These are phyloP conservation scores for Wickerhamiella slavikovae DNA, from an alignment of 805 yeast genomes.

Conservation along the genomic window DNA sequence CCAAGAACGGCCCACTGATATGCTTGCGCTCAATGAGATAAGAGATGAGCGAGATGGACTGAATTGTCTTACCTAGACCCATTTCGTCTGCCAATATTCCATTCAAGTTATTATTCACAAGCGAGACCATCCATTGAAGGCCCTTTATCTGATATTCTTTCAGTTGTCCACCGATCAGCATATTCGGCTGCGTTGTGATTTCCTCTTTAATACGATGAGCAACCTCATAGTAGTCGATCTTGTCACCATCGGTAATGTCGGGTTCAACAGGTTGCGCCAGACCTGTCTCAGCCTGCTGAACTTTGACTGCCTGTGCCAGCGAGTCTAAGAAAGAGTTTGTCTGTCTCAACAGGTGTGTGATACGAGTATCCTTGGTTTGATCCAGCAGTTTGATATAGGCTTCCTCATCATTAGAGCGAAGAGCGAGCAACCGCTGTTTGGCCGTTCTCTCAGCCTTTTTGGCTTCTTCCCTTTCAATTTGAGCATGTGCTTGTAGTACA, in stretches of 20 bases:
- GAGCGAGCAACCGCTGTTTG: conserved; percentile 91
- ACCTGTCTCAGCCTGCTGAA: conserved; percentile 37
- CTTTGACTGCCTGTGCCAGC: conserved; percentile 73
- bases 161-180: conserved; percentile 74
- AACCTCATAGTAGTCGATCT: conserved; percentile 75
- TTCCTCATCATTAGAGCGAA: conserved; percentile 92
- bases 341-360: conserved; percentile 79
- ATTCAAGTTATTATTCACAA: conserved; percentile 78
- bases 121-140: conserved; percentile 95
- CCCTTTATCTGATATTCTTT: conserved; percentile 92
- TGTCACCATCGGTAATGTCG: conserved; percentile 21
- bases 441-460: conserved; percentile 83
- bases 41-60: conserved; percentile 70
- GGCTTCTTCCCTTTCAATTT: conserved; percentile 75
- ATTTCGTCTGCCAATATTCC: conserved; percentile 96
- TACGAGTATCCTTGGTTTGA: conserved; percentile 94
- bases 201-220: conserved; percentile 78
- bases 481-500: conserved; percentile 37
- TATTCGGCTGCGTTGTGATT: conserved; percentile 58
- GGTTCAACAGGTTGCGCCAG: conserved; percentile 3
- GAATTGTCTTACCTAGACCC: conserved; percentile 97
- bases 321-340: conserved; percentile 83
- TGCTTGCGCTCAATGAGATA: conserved; percentile 61
- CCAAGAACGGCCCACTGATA: conserved; percentile 69
- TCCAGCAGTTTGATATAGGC: conserved; percentile 87